These are phyloP conservation scores for Setomelanomma holmii DNA, from an alignment of 2,329 filamentous ascomycete genomes.

Conservation along the genomic window DNA sequence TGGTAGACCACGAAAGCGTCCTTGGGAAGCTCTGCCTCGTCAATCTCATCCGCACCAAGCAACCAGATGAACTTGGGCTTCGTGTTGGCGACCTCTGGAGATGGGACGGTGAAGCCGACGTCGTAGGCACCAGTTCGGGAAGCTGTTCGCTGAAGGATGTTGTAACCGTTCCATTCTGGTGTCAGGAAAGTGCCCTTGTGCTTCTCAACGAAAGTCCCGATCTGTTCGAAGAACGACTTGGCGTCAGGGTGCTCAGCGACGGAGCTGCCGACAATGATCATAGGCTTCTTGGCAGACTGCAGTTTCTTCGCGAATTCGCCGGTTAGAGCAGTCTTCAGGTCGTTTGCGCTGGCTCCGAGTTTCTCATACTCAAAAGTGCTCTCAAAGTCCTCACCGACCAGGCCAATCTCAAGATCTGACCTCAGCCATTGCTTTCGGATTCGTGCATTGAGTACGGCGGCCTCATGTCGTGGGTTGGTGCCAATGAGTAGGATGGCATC, in stretches of 20 bases:
- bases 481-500: conserved; percentile 91
- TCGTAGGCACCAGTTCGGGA: conserved; percentile 94
- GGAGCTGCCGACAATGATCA: conserved; percentile 95
- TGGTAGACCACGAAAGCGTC: conserved; percentile 98
- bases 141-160: conserved; percentile 91
- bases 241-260: conserved; percentile 90
- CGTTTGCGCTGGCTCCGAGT: conserved; percentile 77
- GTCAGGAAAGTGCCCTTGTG: conserved; percentile 87
- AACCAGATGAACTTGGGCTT: conserved; percentile 97
- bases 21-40: conserved; percentile 85
- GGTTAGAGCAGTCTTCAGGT: conserved; percentile 83
- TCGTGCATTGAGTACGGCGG: conserved; percentile 91
- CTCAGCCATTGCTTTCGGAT: conserved; percentile 98
- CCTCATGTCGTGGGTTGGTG: conserved; percentile 94
- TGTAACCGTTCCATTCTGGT: conserved; percentile 95
- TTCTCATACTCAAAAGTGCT: conserved; percentile 97
- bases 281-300: conserved; percentile 83
- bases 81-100: conserved; percentile 78
- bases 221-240: conserved; percentile 89
- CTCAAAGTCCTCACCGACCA: conserved; percentile 89
- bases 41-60: conserved; percentile 91
- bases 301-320: conserved; percentile 95
- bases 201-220: conserved; percentile 92
- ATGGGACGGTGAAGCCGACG: conserved; percentile 91
- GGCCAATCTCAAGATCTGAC: conserved; percentile 89